Evolutionary conservation across 2,329 filamentous ascomycete genomes (phyloP), one percentile per base, ranked within the genome.

Genomic region (Chaetomiaceae sp.): DNA sequence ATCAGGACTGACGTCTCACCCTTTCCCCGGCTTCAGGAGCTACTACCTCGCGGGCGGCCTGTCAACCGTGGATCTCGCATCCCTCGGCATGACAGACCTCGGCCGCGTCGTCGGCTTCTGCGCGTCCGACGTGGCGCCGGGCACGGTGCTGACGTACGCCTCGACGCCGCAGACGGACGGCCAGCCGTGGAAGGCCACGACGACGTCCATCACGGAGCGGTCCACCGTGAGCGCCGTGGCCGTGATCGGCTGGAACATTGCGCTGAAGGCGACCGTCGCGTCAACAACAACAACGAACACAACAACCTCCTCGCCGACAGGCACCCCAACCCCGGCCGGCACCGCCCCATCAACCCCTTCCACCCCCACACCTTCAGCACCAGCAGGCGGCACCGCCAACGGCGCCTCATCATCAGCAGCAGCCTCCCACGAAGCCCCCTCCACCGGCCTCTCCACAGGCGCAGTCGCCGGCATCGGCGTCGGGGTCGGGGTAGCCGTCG

Each of bases 181-280:
- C 19, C 2, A 15, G 35, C 8, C 20, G 20, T 42, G 40, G 40
- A 18, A 19, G 2, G 35, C 35, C 32, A 22, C 40, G 10, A 36
- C 40, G 4, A 42, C 40, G 29, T 35, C 40, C n/a, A n/a, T 36
- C 20, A 27, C 20, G 11, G n/a, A 32, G 15, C 14, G n/a, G 15
- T 42, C 40, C 10, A 12, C 20, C 9, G 40, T 42, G 11, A 22
- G 40, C 5, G 40, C 40, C 40, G 35, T 42, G 20, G 40, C 40
- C 15, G 40, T 42, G 32, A 32, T 42, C n/a, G 40, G 40, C 14
- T 42, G 40, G 40, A 35, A 27, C 20, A 42, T 42, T 6, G 30
- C 40, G 11, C 2, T 35, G 20, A 10, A 29, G 9, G 35, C n/a
- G n/a, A n/a, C 40, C 19, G n/a, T n/a, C n/a, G n/a, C n/a, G n/a